Evolutionary conservation across 805 yeast species (phyloP).

Genomic region (Ogataea degrootiae): DNA sequence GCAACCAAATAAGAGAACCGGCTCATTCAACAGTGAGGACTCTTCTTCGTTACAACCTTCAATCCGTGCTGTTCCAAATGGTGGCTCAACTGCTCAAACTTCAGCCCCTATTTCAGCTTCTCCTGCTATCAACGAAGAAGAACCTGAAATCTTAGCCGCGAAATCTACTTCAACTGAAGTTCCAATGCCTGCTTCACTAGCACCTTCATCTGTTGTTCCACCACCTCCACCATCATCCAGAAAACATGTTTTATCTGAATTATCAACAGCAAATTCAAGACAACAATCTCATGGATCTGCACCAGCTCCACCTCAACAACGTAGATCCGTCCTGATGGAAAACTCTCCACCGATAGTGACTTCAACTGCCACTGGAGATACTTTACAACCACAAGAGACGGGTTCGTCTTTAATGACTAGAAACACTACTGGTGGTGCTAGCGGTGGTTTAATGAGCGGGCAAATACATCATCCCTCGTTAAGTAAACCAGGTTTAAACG

Average conservation of each 20-base stretch:
- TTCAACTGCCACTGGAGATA: neutral
- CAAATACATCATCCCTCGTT: slow-evolving; percentile 47
- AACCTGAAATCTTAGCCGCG: neutral
- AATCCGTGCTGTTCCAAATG: slow-evolving; percentile 1
- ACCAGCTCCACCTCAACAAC: slow-evolving; percentile 31
- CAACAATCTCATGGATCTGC: slow-evolving; percentile 24
- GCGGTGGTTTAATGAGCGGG: slow-evolving; percentile 30
- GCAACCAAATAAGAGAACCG: slow-evolving; percentile 28
- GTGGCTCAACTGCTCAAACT: slow-evolving; percentile 11
- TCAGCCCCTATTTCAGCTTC: slow-evolving; percentile 15
- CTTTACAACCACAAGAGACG: slow-evolving; percentile 38
- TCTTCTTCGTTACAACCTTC: slow-evolving; percentile 21
- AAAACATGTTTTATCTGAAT: slow-evolving; percentile 23
- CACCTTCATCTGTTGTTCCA: slow-evolving; percentile 11
- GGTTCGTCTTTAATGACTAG: slow-evolving; percentile 35
- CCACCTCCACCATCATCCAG: slow-evolving; percentile 34
- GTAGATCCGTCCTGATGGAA: slow-evolving; percentile 21
- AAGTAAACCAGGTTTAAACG: slow-evolving; percentile 62
- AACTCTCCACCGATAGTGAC: neutral
- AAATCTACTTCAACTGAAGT: slow-evolving; percentile 4
- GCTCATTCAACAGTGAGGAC: slow-evolving; percentile 19
- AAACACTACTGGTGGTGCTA: slow-evolving; percentile 25
- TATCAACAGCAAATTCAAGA: slow-evolving; percentile 9
- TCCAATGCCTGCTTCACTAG: slow-evolving; percentile 5
- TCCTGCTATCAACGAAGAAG: slow-evolving; percentile 5